phyloP scores from a whole-genome alignment of 1,139 yeast species.

The Hanseniaspora gamundiae region DNA sequence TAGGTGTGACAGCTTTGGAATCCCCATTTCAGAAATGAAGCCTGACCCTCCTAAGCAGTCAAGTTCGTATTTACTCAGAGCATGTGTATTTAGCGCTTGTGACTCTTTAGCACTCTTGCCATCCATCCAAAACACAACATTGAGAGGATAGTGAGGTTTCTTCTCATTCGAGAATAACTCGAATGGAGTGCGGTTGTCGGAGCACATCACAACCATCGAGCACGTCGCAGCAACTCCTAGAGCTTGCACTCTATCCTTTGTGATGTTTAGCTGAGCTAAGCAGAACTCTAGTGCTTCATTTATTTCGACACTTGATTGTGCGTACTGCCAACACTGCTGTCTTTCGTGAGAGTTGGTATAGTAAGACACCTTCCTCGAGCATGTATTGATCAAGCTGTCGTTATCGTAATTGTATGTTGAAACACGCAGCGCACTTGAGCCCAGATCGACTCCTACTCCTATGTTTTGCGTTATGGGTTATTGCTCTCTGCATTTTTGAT shows the following conservation, averaged over 20 bases:
- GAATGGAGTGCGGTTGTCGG: constrained; percentile 16
- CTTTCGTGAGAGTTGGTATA: constrained; percentile 14
- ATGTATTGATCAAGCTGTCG: constrained; percentile 13
- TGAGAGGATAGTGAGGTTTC: constrained; percentile 18
- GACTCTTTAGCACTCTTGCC: constrained; percentile 31
- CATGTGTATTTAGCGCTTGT: constrained; percentile 21
- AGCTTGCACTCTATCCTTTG: constrained; percentile 12
- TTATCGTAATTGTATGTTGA: constrained; percentile 18
- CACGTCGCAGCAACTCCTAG: constrained; percentile 39
- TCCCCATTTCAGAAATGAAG: constrained; percentile 44
- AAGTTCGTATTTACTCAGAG: constrained; percentile 13
- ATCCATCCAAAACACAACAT: constrained; percentile 52
- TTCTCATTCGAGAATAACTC: constrained; percentile 20
- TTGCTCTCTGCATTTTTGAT: neutral
- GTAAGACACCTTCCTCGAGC: constrained; percentile 19
- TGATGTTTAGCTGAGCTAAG: constrained; percentile 10
- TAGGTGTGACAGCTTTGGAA: constrained; percentile 38
- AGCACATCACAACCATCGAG: constrained; percentile 35
- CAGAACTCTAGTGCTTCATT: constrained; percentile 19
- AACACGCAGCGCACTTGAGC: constrained; percentile 39
- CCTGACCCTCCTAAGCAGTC: constrained; percentile 31
- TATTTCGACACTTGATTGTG: constrained; percentile 36
- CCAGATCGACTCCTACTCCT: constrained; percentile 41
- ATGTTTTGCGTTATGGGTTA: constrained; percentile 1
- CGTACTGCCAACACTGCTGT: constrained; percentile 17